Evolutionary conservation across 331 rosid species (phyloP).

Genomic region (Cucumis variabilis): DNA sequence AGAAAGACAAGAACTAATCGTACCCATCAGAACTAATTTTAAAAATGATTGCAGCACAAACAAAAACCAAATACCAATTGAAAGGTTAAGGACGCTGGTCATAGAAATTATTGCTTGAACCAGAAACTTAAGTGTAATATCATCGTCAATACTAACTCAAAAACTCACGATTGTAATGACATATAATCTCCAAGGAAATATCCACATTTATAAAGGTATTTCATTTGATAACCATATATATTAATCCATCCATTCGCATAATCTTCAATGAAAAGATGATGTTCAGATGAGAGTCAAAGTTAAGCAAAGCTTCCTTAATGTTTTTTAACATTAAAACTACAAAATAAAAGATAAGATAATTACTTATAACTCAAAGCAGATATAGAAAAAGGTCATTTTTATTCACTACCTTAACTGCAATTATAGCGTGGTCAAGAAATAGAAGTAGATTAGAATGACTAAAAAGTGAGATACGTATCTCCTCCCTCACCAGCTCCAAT

Average conservation of each 20-base stretch:
- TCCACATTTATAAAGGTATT: background rate
- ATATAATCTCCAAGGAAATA: background rate
- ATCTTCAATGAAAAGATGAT: background rate
- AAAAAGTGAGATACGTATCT: conserved; percentile 91
- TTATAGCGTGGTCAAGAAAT: conserved; percentile 95
- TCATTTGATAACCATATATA: background rate
- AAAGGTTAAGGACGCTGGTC: background rate
- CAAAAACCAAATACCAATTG: background rate
- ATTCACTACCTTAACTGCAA: conserved; percentile 72
- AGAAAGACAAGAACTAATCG: background rate
- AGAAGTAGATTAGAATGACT: conserved; percentile 93
- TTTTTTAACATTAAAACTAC: background rate
- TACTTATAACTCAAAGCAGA: background rate
- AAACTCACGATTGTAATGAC: background rate
- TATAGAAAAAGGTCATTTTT: background rate
- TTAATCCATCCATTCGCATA: background rate
- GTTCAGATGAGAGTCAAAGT: background rate
- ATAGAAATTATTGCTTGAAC: conserved; percentile 10
- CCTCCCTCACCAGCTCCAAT: conserved; percentile 92
- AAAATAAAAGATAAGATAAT: background rate
- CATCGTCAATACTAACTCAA: background rate
- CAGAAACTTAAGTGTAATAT: background rate
- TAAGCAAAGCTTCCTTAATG: background rate
- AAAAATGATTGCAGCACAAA: too few species aligned
- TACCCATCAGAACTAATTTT: background rate